A percentile compares a stretch with the other conserved stretches of the same genome.
Conservation (phyloP, 192 early-diverging fungal species). For the Coemansia reversa region DNA sequence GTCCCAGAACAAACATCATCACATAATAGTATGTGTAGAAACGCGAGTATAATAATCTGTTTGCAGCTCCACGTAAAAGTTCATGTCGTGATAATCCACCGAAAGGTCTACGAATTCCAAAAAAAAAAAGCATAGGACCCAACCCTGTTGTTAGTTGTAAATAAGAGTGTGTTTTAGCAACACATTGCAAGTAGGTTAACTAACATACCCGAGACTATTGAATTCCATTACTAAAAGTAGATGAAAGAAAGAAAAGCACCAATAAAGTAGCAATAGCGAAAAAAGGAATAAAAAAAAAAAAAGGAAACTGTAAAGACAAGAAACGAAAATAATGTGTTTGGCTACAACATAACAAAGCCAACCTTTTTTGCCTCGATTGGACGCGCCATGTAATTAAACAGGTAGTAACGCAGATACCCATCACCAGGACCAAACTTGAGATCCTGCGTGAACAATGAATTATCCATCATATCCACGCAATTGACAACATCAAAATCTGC, state of each 20-base stretch:
- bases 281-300: not conserved
- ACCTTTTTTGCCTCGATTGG: conserved; percentile 66
- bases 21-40: conserved; percentile 61
- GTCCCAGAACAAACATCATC: conserved; percentile 50
- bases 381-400: conserved; percentile 92
- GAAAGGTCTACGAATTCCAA: conserved; percentile 15
- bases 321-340: not conserved
- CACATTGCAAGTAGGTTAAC: not conserved
- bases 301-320: conserved; percentile 1
- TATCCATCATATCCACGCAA: conserved; percentile 91
- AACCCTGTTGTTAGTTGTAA: not conserved
- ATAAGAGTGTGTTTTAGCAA: not conserved
- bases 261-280: not conserved
- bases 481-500: conserved; percentile 93
- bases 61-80: conserved; percentile 57
- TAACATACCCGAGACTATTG: conserved; percentile 30
- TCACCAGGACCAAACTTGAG: conserved; percentile 93
- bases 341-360: conserved; percentile 90
- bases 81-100: conserved; percentile 53
- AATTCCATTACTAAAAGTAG: conserved; percentile 27
- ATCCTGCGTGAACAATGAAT: conserved; percentile 72
- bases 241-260: not conserved
- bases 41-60: conserved; percentile 61
- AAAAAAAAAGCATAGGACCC: not conserved
- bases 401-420: conserved; percentile 91